Conservation (phyloP, 2,329 filamentous ascomycete genomes). For the Sclerotinia glacialis region DNA sequence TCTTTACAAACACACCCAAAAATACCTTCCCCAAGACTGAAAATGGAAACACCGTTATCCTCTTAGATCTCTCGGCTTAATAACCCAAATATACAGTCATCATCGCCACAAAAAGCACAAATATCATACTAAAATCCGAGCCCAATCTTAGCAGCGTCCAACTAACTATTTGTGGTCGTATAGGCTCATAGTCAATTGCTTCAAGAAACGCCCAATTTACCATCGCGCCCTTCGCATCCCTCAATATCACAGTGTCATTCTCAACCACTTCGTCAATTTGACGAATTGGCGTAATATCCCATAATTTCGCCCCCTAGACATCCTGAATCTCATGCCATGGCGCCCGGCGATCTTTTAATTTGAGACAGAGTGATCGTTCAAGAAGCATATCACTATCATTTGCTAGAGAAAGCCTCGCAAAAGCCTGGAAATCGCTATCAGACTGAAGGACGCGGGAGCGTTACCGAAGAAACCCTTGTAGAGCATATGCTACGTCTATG, state of each 20-base stretch:
- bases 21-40: conserved; percentile 2
- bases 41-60: not conserved
- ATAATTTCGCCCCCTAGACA: conserved; percentile 36
- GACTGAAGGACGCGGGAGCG: conserved; percentile 31
- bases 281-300: conserved; percentile 39
- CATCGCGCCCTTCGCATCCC: conserved; percentile 37
- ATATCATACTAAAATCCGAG: not conserved
- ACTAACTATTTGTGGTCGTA: not conserved
- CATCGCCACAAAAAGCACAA: not conserved
- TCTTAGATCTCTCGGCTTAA: too few relatives aligned
- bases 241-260: conserved; percentile 38
- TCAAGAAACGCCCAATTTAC: conserved; percentile 38
- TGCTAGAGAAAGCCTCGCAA: conserved; percentile 38
- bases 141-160: not conserved
- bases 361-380: conserved; percentile 38
- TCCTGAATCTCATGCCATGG: conserved; percentile 33
- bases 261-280: conserved; percentile 39
- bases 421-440: conserved; percentile 37
- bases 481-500: conserved; percentile 33
- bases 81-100: not conserved
- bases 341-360: conserved; percentile 21
- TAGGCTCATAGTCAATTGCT: not conserved
- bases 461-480: conserved; percentile 37
- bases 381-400: conserved; percentile 40
- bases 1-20: conserved; percentile 13